Conservation (phyloP, 2,329 filamentous ascomycete species). For the Zalaria sp. region DNA sequence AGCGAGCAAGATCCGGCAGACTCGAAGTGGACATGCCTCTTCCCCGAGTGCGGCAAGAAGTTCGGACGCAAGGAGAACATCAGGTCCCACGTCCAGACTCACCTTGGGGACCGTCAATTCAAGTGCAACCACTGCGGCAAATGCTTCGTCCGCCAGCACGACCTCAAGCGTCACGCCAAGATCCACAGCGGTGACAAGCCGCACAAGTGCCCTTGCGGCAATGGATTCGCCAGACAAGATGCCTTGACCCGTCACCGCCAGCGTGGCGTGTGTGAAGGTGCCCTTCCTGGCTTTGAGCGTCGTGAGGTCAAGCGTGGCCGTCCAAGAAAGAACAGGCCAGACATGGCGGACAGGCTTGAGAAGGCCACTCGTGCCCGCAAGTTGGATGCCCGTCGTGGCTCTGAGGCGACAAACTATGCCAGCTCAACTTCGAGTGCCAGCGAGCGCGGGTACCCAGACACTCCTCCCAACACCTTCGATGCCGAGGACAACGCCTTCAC, state of each 20-base stretch:
- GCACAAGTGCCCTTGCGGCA: slow-evolving; percentile 86
- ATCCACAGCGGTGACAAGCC: slow-evolving; percentile 95
- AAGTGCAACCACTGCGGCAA: slow-evolving; percentile 87
- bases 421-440: slow-evolving; percentile 4
- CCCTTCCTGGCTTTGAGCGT: slow-evolving; percentile 57
- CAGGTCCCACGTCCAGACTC: slow-evolving; percentile 94
- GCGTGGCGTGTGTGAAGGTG: slow-evolving; percentile 90
- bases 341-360: slow-evolving; percentile 41
- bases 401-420: slow-evolving; percentile 4
- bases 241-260: slow-evolving; percentile 88
- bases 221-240: slow-evolving; percentile 89
- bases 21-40: slow-evolving; percentile 34
- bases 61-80: slow-evolving; percentile 99
- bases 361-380: slow-evolving; percentile 42
- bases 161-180: slow-evolving; percentile 92
- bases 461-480: slow-evolving; percentile 3
- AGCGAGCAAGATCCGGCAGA: slow-evolving; percentile 29
- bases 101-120: slow-evolving; percentile 91
- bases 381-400: slow-evolving; percentile 14
- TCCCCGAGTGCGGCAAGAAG: slow-evolving; percentile 64
- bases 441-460: slow-evolving; percentile 6
- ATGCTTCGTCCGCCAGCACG: slow-evolving; percentile 92
- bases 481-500: slow-evolving; percentile 4
- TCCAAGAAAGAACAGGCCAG: slow-evolving; percentile 47
- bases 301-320: slow-evolving; percentile 50